phyloP scores from a whole-genome alignment of 1,284 basidiomycete species.

The Ganoderma lucidum region DNA sequence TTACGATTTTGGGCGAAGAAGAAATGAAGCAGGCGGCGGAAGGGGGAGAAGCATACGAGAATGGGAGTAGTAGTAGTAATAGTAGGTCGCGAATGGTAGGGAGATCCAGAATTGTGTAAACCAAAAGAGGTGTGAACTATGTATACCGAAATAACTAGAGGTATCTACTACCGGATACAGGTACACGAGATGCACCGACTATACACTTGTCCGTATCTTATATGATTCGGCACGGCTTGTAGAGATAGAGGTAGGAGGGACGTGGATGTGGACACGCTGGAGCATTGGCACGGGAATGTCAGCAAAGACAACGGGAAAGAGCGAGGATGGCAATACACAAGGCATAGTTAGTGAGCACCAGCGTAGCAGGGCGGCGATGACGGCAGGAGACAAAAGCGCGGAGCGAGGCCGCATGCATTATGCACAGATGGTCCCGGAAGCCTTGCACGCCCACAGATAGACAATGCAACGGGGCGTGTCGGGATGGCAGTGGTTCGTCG shows the following conservation, averaged over 20 bases:
- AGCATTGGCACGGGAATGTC: neutral
- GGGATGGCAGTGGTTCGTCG: neutral
- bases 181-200: constrained; percentile 35
- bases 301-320: constrained; percentile 3
- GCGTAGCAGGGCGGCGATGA: neutral
- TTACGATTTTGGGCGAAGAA: neutral
- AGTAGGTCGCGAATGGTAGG: neutral
- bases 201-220: constrained; percentile 35
- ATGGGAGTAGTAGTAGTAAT: neutral
- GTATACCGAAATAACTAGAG: constrained; percentile 34
- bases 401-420: neutral
- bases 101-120: constrained; percentile 20
- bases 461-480: neutral
- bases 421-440: neutral
- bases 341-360: constrained; percentile 1
- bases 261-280: neutral
- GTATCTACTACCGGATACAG: constrained; percentile 33
- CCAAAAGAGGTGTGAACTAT: constrained; percentile 28
- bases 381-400: neutral
- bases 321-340: constrained; percentile 18
- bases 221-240: constrained; percentile 22
- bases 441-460: neutral
- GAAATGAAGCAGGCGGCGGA: constrained; percentile 13
- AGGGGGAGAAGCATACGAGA: neutral
- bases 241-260: constrained; percentile 1